Base-by-base conservation (phyloP, 2,329 filamentous ascomycete genomes). In the Aspergillus proliferans region DNA sequence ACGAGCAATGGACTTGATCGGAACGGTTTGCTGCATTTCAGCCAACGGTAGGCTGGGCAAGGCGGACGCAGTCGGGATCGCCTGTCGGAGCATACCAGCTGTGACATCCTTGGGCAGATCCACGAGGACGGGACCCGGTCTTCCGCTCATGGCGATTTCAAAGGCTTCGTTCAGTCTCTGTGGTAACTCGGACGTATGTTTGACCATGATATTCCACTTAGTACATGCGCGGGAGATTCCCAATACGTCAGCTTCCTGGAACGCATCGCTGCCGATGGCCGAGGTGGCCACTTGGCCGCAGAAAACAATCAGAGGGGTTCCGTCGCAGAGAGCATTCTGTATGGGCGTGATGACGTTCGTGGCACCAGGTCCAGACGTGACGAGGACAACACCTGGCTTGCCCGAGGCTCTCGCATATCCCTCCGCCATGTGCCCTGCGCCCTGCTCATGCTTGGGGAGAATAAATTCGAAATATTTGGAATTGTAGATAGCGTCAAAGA, bases 171-270 rank as follows among this genome's bases (percentile, higher is more conserved):
- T 94, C 64, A 96, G 95, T 54, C 88, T 80, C 59, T 85, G 81
- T 18, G 92, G 91, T 43, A 96, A 77, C 71, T 97, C 91, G 30
- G 87, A 87, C 43, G 94, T 83, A 68, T 84, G 89, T 78, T 91
- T 93, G 38, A 95, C 88, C 87, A 95, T 92, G 51, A 93, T 87
- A 62, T 95, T 96, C 92, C 92, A 97, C 75, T 96, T 96, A 56
- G 90, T 95, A 78, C 90, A 95, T 8, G 89, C 82, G 62, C 88
- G 81, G 21, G 88, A 92, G 65, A 97, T 95, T 53, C 89, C 90
- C 49, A 95, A 76, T 33, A 93, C 83, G 64, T 97, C 91, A 41
- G 88, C 89, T 72, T 96, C 91, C 68, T 97, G 92, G 77, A 96
- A 96, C 46, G 89, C 89, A 68, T 95, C 90, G 49, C 85, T 92